phyloP scores from a whole-genome alignment of 1,284 basidiomycete genomes.

The Naganishia cerealis region DNA sequence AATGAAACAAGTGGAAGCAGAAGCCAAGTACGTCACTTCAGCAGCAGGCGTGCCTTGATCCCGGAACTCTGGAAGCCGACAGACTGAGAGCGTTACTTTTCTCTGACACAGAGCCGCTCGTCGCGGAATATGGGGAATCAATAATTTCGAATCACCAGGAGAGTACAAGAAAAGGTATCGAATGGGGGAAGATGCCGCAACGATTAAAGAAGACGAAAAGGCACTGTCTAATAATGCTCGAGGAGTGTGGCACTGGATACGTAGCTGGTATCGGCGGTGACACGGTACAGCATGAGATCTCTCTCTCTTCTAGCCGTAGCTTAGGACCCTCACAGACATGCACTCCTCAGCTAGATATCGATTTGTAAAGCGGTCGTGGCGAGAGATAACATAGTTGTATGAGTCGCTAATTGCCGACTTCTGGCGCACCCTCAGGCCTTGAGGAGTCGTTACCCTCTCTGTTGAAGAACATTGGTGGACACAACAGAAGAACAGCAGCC shows the following conservation, averaged over 20 bases:
- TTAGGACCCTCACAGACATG: no score
- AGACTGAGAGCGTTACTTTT: neutral
- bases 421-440: no score
- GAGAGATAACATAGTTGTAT: no score
- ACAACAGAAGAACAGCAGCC: no score
- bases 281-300: neutral
- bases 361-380: no score
- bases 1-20: conserved; percentile 62
- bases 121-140: conserved; percentile 71
- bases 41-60: neutral
- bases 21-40: conserved; percentile 64
- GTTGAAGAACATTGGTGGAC: no score
- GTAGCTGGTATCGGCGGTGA: conserved; percentile 21
- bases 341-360: no score
- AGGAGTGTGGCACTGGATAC: conserved; percentile 27
- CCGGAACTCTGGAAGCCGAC: no score
- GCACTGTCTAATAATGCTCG: neutral
- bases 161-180: conserved; percentile 71
- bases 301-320: no score
- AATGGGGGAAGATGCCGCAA: conserved; percentile 25
- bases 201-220: neutral
- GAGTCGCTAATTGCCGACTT: no score
- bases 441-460: no score
- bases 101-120: conserved; percentile 54
- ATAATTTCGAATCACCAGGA: conserved; percentile 65